Evolutionary conservation across 306 rosid genomes (phyloP).

Genomic region (Lotus japonicus): DNA sequence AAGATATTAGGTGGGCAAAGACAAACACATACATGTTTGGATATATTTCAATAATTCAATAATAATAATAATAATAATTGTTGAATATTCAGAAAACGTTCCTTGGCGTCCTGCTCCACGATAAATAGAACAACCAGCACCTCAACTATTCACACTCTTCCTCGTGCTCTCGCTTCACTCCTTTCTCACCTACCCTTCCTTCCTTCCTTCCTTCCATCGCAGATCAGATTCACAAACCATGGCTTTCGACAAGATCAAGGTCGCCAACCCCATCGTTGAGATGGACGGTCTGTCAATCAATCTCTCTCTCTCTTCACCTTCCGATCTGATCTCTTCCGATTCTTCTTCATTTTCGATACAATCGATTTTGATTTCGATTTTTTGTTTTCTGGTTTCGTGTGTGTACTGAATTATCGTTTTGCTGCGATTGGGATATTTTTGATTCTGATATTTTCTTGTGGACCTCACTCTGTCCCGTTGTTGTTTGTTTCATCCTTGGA

Average conservation of each 20-base stretch:
- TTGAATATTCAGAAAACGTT: neutral
- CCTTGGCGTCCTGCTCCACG: neutral
- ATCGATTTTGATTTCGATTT: neutral
- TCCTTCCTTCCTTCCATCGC: neutral
- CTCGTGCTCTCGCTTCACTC: neutral
- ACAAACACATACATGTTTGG: neutral
- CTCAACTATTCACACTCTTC: neutral
- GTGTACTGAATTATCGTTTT: constrained; percentile 1
- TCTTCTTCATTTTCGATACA: neutral
- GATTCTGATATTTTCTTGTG: neutral
- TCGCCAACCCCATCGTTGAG: constrained; percentile 94
- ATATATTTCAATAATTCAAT: neutral
- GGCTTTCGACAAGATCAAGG: constrained; percentile 89
- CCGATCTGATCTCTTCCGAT: constrained; percentile 3
- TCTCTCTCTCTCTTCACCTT: neutral
- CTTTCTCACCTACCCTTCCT: constrained; percentile 25
- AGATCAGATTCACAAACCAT: constrained; percentile 12
- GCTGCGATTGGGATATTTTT: neutral
- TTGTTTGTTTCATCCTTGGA: neutral
- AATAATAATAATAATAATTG: neutral
- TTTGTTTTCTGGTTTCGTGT: neutral
- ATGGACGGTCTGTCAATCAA: constrained; percentile 68
- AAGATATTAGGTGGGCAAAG: neutral
- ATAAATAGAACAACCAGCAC: neutral
- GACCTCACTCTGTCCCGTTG: constrained; percentile 6